These are phyloP conservation scores for Cordyceps sp. DNA, from an alignment of 2,329 filamentous ascomycete species.

Conservation along the genomic window DNA sequence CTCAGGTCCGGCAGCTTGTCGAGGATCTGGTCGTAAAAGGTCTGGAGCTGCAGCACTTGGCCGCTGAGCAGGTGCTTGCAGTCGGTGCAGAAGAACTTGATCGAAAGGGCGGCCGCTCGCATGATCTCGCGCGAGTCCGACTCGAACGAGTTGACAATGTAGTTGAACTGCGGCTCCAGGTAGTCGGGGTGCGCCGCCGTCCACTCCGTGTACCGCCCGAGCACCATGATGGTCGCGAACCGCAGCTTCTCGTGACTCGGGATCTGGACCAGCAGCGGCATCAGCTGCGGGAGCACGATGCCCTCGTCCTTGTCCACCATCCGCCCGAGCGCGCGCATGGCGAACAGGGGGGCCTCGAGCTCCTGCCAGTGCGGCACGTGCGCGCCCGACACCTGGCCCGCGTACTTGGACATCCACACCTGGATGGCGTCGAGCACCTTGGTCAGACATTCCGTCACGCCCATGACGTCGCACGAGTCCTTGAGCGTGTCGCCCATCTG, in stretches of 20 bases:
- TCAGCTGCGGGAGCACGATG: slow-evolving; percentile 76
- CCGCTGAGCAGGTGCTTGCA: slow-evolving; percentile 74
- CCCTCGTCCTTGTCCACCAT: slow-evolving; percentile 88
- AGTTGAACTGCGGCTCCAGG: slow-evolving; percentile 81
- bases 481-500: slow-evolving; percentile 97
- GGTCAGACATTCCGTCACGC: slow-evolving; percentile 73
- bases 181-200: slow-evolving; percentile 88
- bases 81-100: slow-evolving; percentile 95
- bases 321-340: slow-evolving; percentile 86
- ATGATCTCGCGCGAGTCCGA: slow-evolving; percentile 82
- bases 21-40: slow-evolving; percentile 81
- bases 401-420: slow-evolving; percentile 73
- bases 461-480: slow-evolving; percentile 92
- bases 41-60: slow-evolving; percentile 73
- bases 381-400: slow-evolving; percentile 52
- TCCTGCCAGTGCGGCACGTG: slow-evolving; percentile 91
- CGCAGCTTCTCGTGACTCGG: slow-evolving; percentile 95
- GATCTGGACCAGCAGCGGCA: slow-evolving; percentile 85
- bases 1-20: slow-evolving; percentile 73
- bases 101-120: slow-evolving; percentile 77
- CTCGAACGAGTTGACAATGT: slow-evolving; percentile 85
- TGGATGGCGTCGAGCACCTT: slow-evolving; percentile 83
- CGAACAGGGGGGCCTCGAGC: slow-evolving; percentile 86
- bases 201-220: slow-evolving; percentile 96
- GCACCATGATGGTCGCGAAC: slow-evolving; percentile 94